Conservation (phyloP, 2,329 filamentous ascomycete species). For the Epichloe aotearoae region DNA sequence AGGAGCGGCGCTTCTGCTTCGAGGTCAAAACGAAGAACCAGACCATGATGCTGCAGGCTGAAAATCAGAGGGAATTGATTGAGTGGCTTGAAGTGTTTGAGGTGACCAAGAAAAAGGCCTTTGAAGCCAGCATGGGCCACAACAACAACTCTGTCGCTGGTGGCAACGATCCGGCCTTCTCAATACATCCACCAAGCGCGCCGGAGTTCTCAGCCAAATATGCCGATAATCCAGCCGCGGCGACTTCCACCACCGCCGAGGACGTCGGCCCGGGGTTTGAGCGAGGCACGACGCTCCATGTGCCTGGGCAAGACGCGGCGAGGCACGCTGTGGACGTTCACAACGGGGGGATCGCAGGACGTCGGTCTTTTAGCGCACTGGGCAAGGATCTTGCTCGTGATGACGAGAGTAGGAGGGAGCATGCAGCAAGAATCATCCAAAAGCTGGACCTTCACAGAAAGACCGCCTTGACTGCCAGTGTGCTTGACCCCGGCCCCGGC, state of each 20-base stretch:
- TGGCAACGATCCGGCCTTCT: conserved; percentile 64
- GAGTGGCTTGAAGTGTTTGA: conserved; percentile 94
- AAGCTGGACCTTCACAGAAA: conserved; percentile 85
- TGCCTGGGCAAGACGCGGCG: conserved; percentile 45
- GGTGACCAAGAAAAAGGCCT: conserved; percentile 79
- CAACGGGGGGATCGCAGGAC: conserved; percentile 29
- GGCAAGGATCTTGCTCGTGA: conserved; percentile 37
- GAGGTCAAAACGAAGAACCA: conserved; percentile 97
- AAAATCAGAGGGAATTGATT: conserved; percentile 82
- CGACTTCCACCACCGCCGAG: conserved; percentile 42
- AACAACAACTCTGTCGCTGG: conserved; percentile 35
- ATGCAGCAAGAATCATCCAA: conserved; percentile 80
- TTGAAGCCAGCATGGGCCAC: conserved; percentile 56
- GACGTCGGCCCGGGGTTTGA: conserved; percentile 31
- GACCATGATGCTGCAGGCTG: conserved; percentile 78
- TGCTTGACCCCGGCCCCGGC: conserved; percentile 18
- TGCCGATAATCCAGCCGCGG: conserved; percentile 50
- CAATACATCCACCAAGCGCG: conserved; percentile 75
- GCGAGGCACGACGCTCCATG: conserved; percentile 48
- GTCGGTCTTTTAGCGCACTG: conserved; percentile 43
- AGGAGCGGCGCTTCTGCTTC: conserved; percentile 93
- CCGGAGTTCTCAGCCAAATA: conserved; percentile 81
- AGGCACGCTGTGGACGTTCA: conserved; percentile 61
- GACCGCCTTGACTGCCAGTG: conserved; percentile 40
- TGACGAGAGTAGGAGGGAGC: conserved; percentile 67